Base-by-base conservation (phyloP, 2,329 filamentous ascomycete species). In the Ceratocystis diversiconidia region DNA sequence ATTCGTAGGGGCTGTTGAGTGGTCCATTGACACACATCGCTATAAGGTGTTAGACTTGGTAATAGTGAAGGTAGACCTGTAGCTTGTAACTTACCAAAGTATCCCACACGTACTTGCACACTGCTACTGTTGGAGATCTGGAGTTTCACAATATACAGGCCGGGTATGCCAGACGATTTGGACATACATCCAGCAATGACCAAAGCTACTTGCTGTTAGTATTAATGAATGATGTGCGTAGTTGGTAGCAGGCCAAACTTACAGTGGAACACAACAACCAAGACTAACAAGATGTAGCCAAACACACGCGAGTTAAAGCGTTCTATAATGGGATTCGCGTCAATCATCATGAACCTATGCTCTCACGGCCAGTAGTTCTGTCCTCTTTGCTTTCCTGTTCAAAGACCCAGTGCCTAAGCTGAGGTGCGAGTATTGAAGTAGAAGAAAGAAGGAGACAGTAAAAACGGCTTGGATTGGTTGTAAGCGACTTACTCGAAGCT, bases 181-280 rank as follows among this genome's bases (percentile, higher is more conserved):
- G 66, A 67, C 66, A 67, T 67, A 10, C 66, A 67, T 67, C 66
- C 66, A 65, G 66, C 63, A 30, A 67, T 48, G 1, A 67, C 63
- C 46, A 67, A 30, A 17, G 66, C 66, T 67, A 50, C 41, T 5
- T 1, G 12, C 8, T 1, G 46, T 32, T 59, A 43, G 19, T 30
- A 43, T 46, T 17, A 32, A 22, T n/a, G 36, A 30, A 43, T 43
- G 15, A 7, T 1, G 2, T 10, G 25, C 1, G 19, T 10, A 3
- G 19, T 12, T 32, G 17, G 32, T 55, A 28, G 8, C 1, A 15
- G 19, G 3, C 19, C 6, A 1, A 3, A 62, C 66, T 65, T 61
- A 67, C 66, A 65, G 32, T 67, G 63, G 41, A 67, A 67, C n/a
- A 67, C 50, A 48, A 65, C 63, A 60, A 67, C 65, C 63, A 67